Evolutionary conservation across 371 early-diverging fungal species (phyloP), one percentile per base, ranked within the genome.

Genomic region (Apophysomyces variabilis): DNA sequence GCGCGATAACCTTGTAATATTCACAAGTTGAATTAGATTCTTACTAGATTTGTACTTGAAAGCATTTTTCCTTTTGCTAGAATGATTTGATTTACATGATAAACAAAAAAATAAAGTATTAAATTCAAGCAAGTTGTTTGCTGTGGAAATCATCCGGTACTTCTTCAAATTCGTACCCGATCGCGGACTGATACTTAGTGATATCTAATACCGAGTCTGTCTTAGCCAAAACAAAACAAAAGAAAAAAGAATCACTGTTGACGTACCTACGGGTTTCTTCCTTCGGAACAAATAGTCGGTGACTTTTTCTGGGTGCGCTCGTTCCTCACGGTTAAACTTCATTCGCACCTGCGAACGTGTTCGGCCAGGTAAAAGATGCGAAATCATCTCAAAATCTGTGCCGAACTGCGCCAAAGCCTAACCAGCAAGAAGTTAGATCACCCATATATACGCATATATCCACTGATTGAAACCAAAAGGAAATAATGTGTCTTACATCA

Each of bases 391-490:
- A 63, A 93, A 91, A 69, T 93, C 90, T 8, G 92, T 90, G 1
- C 93, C 93, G 84, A 89, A 93, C 61, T 86, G 88, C 26, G 88
- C 73, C 8, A 92, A 60, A 11, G 85, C 87, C 92, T 90, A 66
- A 21, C 61, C 41, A n/a, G 38, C 16, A 3, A 37, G 43, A 9
- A 16, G 32, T 26, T 26, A 26, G 32, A 26, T 26, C 32, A 26
- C 32, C 3, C 32, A 38, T 1, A 13, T 9, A 11, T 41, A 14
- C 54, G 14, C 41, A 13, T 37, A 18, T 9, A 45, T 32, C n/a
- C 38, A 26, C 38, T 38, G 13, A 41, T 41, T 41, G 41, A 36
- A 26, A 16, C 13, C 13, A 68, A 0, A 1, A 26, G 32, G 32
- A 26, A 26, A 26, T 26, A 3, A 26, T 26, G 3, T 26, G 32